Evolutionary conservation across 768 basidiomycete genomes (phyloP).

Genomic region (Termitomyces sp.): DNA sequence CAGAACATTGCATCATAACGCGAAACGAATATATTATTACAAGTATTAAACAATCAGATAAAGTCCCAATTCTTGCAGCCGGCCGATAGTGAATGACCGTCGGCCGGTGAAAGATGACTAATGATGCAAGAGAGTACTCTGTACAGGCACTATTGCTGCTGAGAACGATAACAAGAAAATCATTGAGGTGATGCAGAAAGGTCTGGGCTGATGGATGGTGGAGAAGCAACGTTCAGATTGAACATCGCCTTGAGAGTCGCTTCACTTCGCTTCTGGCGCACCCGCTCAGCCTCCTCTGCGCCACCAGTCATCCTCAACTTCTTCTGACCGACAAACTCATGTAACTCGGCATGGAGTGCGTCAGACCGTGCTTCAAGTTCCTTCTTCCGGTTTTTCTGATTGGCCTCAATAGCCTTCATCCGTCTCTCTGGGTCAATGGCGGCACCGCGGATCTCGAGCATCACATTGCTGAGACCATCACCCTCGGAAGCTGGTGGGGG

Average conservation of each 20-base stretch:
- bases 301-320: conserved; percentile 95
- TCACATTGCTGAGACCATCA: conserved; percentile 64
- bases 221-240: conserved; percentile 15
- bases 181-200: conserved; percentile 6
- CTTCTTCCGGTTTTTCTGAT: conserved; percentile 71
- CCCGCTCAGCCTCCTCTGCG: conserved; percentile 84
- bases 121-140: neutral
- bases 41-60: neutral
- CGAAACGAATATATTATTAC: neutral
- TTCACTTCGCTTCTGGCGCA: conserved; percentile 81
- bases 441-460: conserved; percentile 87
- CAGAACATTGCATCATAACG: neutral
- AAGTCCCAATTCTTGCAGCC: neutral
- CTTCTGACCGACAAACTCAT: conserved; percentile 81
- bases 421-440: conserved; percentile 77
- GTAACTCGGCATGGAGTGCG: conserved; percentile 79
- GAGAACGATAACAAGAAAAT: neutral
- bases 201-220: conserved; percentile 9
- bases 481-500: conserved; percentile 65
- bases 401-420: conserved; percentile 90
- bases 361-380: conserved; percentile 70
- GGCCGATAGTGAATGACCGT: neutral
- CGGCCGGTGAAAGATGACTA: neutral
- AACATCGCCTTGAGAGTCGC: conserved; percentile 90
- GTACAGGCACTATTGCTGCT: neutral